Percentiles rank a stretch among this genome's conserved stretches.
These are phyloP conservation scores for Pecoramyces ruminantium DNA, from an alignment of 192 early-diverging fungal genomes.

Conservation along the genomic window DNA sequence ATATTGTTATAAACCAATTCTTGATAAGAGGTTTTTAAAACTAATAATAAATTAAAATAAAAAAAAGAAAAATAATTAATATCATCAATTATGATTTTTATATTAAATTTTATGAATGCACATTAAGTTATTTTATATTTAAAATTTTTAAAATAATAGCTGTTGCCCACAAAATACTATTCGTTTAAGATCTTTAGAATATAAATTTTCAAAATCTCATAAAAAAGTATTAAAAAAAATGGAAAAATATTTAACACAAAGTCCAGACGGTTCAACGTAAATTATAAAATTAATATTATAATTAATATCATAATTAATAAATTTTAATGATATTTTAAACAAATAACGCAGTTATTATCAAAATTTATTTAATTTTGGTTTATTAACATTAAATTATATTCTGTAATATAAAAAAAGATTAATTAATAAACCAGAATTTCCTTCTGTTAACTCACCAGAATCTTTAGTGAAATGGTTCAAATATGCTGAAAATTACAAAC, in stretches of 20 bases:
- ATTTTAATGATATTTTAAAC: too few relatives aligned
- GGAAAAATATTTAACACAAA: not conserved
- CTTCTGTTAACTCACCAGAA: not conserved
- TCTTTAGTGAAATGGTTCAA: conserved; percentile 4
- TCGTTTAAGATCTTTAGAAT: not conserved
- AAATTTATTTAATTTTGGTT: too few relatives aligned
- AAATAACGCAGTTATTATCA: too few relatives aligned
- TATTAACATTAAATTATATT: too few relatives aligned
- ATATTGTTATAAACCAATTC: not conserved
- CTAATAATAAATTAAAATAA: too few relatives aligned
- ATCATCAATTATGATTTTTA: too few relatives aligned
- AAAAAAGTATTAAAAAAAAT: not conserved
- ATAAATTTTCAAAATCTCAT: not conserved
- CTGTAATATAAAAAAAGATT: not conserved
- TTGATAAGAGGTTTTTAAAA: not conserved
- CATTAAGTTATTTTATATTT: too few relatives aligned
- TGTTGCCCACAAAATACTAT: not conserved
- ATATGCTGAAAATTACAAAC: conserved; percentile 22
- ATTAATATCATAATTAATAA: too few relatives aligned
- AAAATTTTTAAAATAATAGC: not conserved
- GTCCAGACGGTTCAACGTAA: not conserved
- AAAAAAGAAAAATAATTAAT: too few relatives aligned
- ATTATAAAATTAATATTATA: too few relatives aligned
- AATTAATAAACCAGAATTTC: not conserved
- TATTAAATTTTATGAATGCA: too few relatives aligned